Evolutionary conservation across 768 basidiomycete genomes (phyloP).

Genomic region (Pilatotrama ljubarskyi): DNA sequence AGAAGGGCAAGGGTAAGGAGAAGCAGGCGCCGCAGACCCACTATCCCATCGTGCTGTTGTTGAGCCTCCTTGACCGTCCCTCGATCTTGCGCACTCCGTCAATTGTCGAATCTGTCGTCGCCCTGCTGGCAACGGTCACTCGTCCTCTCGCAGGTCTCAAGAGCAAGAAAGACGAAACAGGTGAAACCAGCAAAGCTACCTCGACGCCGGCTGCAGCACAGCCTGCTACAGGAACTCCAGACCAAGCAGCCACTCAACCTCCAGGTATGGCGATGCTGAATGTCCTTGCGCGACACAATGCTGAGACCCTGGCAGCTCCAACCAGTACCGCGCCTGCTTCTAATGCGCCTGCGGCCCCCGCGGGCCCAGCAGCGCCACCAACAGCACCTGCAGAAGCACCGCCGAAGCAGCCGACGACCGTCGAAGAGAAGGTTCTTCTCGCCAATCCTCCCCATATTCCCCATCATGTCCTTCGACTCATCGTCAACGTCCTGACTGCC

Average conservation of each 20-base stretch:
- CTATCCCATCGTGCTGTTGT: conserved; percentile 87
- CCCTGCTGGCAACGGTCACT: conserved; percentile 85
- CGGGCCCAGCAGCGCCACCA: conserved; percentile 13
- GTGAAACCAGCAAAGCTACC: conserved; percentile 22
- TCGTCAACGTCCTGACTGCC: conserved; percentile 95
- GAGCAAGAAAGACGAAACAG: conserved; percentile 47
- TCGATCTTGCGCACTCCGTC: conserved; percentile 82
- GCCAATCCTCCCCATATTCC: conserved; percentile 84
- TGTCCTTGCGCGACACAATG: background rate
- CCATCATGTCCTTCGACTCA: conserved; percentile 78
- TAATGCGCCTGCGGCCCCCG: background rate
- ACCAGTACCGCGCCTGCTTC: background rate
- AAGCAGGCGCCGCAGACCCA: conserved; percentile 78
- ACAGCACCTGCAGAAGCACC: conserved; percentile 20
- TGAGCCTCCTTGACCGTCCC: conserved; percentile 86
- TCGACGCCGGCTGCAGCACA: conserved; percentile 20
- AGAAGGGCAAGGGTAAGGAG: conserved; percentile 96
- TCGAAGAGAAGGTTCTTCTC: conserved; percentile 51
- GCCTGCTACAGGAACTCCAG: conserved; percentile 22
- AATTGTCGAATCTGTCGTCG: conserved; percentile 91
- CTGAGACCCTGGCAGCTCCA: background rate
- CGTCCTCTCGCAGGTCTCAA: conserved; percentile 63
- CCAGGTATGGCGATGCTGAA: background rate
- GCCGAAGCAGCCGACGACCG: conserved; percentile 28
- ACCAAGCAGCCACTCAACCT: conserved; percentile 11